These are phyloP conservation scores for Xylariaceae sp. DNA, from an alignment of 2,329 filamentous ascomycete species.

Conservation along the genomic window DNA sequence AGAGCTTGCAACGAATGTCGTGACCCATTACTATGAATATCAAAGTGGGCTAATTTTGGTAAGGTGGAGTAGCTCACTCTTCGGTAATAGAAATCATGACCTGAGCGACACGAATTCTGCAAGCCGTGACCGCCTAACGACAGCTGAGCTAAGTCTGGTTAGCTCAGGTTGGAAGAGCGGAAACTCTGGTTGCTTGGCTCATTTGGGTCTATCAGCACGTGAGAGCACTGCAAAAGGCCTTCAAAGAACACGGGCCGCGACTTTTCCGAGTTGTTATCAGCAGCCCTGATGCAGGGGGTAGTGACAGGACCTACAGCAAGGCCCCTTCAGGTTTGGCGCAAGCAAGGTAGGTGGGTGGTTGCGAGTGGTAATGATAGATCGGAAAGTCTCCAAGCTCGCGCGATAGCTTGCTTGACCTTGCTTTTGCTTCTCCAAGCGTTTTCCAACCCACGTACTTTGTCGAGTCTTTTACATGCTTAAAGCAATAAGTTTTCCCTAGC, in stretches of 20 bases:
- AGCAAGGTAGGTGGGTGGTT: too few relatives aligned
- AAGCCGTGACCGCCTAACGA: not conserved
- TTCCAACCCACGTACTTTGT: not conserved
- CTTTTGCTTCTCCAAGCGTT: too few relatives aligned
- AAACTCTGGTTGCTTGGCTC: not conserved
- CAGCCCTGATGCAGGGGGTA: too few relatives aligned
- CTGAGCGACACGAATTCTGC: not conserved
- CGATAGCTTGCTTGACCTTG: constrained; percentile 16
- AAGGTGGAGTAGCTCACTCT: too few relatives aligned
- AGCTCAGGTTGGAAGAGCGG: not conserved
- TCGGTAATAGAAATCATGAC: not conserved
- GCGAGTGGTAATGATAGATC: not conserved
- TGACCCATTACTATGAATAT: too few relatives aligned
- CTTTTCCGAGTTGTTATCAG: constrained; percentile 17
- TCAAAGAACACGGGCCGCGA: constrained; percentile 7
- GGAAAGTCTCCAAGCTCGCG: constrained; percentile 11
- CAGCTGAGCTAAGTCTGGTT: too few relatives aligned
- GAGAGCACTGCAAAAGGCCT: constrained; percentile 2
- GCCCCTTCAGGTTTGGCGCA: too few relatives aligned
- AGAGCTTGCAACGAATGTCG: too few relatives aligned
- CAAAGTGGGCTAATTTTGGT: too few relatives aligned
- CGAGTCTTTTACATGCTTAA: constrained; percentile 1
- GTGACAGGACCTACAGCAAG: too few relatives aligned
- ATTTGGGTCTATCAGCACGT: constrained; percentile 1
- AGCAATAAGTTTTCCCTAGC: not conserved